Base-by-base conservation (phyloP, 345 rosid species). In the Erodium maritimum region DNA sequence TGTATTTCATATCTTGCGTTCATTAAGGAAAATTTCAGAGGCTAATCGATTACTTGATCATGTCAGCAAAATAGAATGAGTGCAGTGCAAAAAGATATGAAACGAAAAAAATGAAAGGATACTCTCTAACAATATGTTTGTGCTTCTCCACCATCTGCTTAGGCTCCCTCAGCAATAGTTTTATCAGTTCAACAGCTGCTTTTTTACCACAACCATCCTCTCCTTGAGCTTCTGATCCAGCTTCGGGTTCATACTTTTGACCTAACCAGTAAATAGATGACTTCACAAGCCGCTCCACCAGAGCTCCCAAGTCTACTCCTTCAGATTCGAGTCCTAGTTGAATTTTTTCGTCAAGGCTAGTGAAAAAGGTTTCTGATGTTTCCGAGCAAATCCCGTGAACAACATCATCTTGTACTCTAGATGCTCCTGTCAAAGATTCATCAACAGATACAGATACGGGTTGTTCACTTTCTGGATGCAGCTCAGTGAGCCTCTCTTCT, bases 251-350 rank as follows among this genome's bases (percentile, higher is more conserved):
- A 71, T 16, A 58, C 65, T 80, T 88, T 69, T 78, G 82, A 68
- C 69, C 71, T 54, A 81, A 73, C 81, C 88, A 82, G 56, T 59
- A 76, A 51, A 80, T 72, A 60, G 81, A 77, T 16, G 88, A 75
- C 52, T 68, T 78, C 63, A 89, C 97, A 59, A 93, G 86, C 54
- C 95, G 71, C 72, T 77, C 85, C 4, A 96, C 99, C 62, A 93
- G 73, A 52, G 91, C 71, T 55, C 79, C 80, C 75, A 89, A 63
- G 62, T 87, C 91, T 61, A 85, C 80, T 68, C 77, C 89, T 66
- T 85, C 87, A 60, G 80, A 78, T 70, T 80, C 88, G 51, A 89
- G 73, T 60, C 95, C 99, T 71, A 78, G 83, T 60, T 78, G 67
- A 60, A 85, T 80, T 77, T 80, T 89, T 48, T 67, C 62, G 5